These are phyloP conservation scores for Skeletonema potamos DNA, from an alignment of 108 stramenopile genomes.

Conservation along the genomic window DNA sequence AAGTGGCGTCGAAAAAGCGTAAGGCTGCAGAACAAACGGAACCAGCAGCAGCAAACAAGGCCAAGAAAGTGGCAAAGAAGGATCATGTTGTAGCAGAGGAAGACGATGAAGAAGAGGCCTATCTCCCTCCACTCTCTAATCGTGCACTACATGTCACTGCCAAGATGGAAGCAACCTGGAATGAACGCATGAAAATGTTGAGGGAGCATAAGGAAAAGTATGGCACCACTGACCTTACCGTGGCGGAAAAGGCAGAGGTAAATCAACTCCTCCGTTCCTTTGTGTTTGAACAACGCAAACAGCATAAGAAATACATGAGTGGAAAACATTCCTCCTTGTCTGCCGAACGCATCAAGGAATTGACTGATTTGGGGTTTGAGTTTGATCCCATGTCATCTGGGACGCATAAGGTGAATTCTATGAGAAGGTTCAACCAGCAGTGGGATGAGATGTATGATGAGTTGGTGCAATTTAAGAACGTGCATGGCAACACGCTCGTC, in stretches of 20 bases:
- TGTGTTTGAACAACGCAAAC: slow-evolving; percentile 19
- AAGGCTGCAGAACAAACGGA: background rate
- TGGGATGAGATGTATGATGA: slow-evolving; percentile 20
- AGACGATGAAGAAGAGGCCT: background rate
- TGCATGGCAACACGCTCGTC: slow-evolving; percentile 11
- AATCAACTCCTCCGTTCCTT: background rate
- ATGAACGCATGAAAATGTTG: slow-evolving; percentile 1
- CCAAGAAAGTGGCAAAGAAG: background rate
- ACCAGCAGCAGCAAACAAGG: background rate
- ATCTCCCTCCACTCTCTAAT: background rate
- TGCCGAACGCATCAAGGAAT: slow-evolving; percentile 2
- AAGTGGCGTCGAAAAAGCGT: background rate
- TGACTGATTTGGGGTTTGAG: slow-evolving; percentile 22
- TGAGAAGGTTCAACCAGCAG: background rate
- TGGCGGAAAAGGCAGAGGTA: background rate
- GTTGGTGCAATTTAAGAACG: slow-evolving; percentile 11
- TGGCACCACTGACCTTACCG: slow-evolving; percentile 5
- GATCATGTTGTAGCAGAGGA: background rate
- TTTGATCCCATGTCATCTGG: slow-evolving; percentile 20
- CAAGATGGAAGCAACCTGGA: slow-evolving; percentile 9
- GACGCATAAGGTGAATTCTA: background rate
- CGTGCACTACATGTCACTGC: background rate
- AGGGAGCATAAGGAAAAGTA: slow-evolving; percentile 17
- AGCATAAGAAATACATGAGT: slow-evolving; percentile 9
- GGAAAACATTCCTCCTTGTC: slow-evolving; percentile 11